Evolutionary conservation across 2,329 filamentous ascomycete genomes (phyloP).

Genomic region (Alternaria angustiovoidea): DNA sequence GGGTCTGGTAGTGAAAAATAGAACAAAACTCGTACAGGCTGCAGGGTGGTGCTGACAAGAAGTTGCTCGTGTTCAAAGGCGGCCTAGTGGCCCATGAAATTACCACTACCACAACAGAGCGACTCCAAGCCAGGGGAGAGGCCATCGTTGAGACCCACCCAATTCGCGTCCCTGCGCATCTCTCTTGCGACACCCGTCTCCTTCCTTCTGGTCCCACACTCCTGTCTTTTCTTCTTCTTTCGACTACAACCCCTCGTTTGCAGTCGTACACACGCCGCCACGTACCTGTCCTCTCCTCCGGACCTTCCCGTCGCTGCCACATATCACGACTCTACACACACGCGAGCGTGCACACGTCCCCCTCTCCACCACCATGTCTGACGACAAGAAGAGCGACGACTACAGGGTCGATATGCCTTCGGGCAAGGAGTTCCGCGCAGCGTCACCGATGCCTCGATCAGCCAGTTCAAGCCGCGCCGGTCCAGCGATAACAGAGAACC

Average conservation of each 20-base stretch:
- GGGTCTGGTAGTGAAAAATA: slow-evolving; percentile 13
- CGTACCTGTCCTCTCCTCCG: slow-evolving; percentile 25
- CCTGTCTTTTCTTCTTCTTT: slow-evolving; percentile 30
- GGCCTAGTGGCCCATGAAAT: slow-evolving; percentile 42
- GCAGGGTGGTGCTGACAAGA: slow-evolving; percentile 27
- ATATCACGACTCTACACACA: slow-evolving; percentile 5
- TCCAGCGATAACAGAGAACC: slow-evolving; percentile 71
- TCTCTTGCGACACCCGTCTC: slow-evolving; percentile 29
- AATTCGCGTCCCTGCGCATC: slow-evolving; percentile 41
- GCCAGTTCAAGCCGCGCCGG: slow-evolving; percentile 33
- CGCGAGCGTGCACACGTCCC: slow-evolving; percentile 14
- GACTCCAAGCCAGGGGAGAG: slow-evolving; percentile 38
- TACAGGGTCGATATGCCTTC: slow-evolving; percentile 71
- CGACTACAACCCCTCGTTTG: slow-evolving; percentile 3
- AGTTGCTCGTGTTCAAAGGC: slow-evolving; percentile 25
- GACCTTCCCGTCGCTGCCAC: slow-evolving; percentile 26
- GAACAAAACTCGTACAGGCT: slow-evolving; percentile 11
- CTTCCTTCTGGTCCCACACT: slow-evolving; percentile 22
- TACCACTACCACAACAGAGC: slow-evolving; percentile 26
- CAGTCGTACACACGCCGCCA: slow-evolving; percentile 13
- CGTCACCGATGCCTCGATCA: slow-evolving; percentile 60
- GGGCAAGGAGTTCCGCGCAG: slow-evolving; percentile 54
- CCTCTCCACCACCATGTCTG: slow-evolving; percentile 68
- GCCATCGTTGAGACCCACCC: slow-evolving; percentile 32
- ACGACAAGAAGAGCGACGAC: slow-evolving; percentile 87